These are phyloP conservation scores for Geoglossum cookeanum DNA, from an alignment of 2,329 filamentous ascomycete genomes.

Conservation along the genomic window DNA sequence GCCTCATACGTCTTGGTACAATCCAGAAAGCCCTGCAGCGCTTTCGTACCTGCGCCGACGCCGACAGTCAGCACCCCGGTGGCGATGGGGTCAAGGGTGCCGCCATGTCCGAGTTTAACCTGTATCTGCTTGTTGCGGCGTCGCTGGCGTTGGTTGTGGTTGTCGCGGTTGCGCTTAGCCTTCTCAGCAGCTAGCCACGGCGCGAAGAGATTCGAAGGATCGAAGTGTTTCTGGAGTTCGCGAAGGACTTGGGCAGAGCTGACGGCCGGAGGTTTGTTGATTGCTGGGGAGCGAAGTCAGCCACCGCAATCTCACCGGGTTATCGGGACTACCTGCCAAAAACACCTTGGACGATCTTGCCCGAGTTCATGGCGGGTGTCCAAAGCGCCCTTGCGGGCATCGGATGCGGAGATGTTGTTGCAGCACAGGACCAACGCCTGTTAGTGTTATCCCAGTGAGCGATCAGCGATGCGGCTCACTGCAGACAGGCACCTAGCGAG, in stretches of 20 bases:
- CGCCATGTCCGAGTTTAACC: conserved; percentile 91
- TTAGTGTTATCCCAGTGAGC: too few relatives aligned
- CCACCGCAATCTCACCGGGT: too few relatives aligned
- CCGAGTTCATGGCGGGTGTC: conserved; percentile 3
- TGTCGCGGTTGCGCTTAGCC: conserved; percentile 35
- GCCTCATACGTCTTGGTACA: conserved; percentile 93
- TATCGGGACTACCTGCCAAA: conserved; percentile 28
- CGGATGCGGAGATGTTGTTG: not conserved
- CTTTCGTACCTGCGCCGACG: conserved; percentile 73
- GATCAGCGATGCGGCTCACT: too few relatives aligned
- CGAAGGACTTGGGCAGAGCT: conserved; percentile 84
- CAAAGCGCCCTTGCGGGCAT: not conserved
- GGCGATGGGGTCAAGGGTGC: conserved; percentile 83
- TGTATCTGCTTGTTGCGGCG: conserved; percentile 40
- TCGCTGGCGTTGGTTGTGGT: conserved; percentile 38
- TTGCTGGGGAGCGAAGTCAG: conserved; percentile 33
- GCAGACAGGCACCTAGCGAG: too few relatives aligned
- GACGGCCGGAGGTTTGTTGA: conserved; percentile 78
- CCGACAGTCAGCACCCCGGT: conserved; percentile 85
- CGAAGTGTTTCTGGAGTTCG: conserved; percentile 69
- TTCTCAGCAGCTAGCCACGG: conserved; percentile 53
- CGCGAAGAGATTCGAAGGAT: conserved; percentile 58
- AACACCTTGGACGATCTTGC: conserved; percentile 40
- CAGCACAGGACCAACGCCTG: too few relatives aligned
- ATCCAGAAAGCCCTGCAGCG: conserved; percentile 54